Base-by-base conservation (phyloP, 2,329 filamentous ascomycete genomes). In the Drechmeria coniospora region DNA sequence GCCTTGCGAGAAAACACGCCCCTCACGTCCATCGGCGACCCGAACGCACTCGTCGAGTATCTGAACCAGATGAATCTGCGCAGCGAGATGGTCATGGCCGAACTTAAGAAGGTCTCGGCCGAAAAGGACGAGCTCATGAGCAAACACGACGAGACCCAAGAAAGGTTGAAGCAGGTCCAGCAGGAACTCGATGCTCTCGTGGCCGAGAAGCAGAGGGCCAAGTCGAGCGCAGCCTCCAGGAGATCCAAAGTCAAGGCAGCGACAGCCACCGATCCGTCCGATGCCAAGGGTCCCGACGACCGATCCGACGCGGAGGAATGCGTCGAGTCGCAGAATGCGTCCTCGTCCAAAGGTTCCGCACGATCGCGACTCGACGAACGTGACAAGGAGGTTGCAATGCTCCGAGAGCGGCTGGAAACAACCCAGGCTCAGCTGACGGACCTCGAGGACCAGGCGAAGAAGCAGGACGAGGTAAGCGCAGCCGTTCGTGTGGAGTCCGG, bases 1-100 rank as follows among this genome's bases (percentile, higher is more conserved):
- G 76, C 79, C 1, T 64, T 98, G 6, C 81, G 83, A 42, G 90
- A 98, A 48, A 81, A 92, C 42, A 98, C 90, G 0, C 87, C 90
- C 3, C 60, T 95, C 20, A 80, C 81, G 4, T 87, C 83, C 11
- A 93, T 98, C 41, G 67, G 64, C 40, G 90, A 98, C 33, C 82
- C 87, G 0, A 70, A 73, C 29, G 78, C 84, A 2, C 63, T 98
- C 19, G 69, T 84, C 6, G 87, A 95, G 52, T 98, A 94, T 45
- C 63, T 98, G 16, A 83, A 78, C 40, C 83, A 94, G 51, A 56
- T 92, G 22, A 87, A 76, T 35, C 53, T 86, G 29, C 87, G 92
- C 46, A 76, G 77, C 23, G 82, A 92, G 43, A 92, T 98, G 80
- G 75, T 92, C 3, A 76, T 92, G 69, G 79, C 92, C 25, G 90